Base-by-base conservation (phyloP, 495 filamentous ascomycete species). In the Sabuloglossum arenarium region DNA sequence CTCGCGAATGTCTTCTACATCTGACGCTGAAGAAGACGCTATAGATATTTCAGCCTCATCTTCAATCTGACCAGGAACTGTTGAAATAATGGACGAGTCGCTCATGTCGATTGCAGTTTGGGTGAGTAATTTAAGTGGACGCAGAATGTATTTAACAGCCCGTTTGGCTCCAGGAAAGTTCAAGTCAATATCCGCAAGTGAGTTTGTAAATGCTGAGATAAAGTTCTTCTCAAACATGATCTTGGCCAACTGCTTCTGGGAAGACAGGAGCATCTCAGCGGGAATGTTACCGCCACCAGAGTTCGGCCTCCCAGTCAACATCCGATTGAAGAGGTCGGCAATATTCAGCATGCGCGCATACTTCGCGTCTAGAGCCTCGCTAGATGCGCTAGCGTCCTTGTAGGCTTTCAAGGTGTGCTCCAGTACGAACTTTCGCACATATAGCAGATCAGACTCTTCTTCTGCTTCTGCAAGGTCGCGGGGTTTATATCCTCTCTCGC, bases 201-300 rank as follows among this genome's bases (percentile, higher is more conserved):
- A 94, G n/a, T 78, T 74, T 3, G 90, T 95, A 42, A 99, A 69
- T 5, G 87, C 79, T 25, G 81, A 72, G 54, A 97, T 86, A 66
- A 91, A 97, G 55, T 90, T 86, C 65, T 95, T 97, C 68, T 97
- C 93, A 60, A 94, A 95, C 91, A 99, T 99, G 39, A 95, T 78
- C 62, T 84, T 88, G 19, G 83, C 85, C 58, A 99, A 76, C 59
- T 90, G 85, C 62, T 81, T 78, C 39, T 85, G 78, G 4, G 81
- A 76, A 21, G 65, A 54, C 3, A 65, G 68, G 34, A 71, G 53
- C 10, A 70, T 70, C 11, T 74, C 72, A 30, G 71, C 67, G 29
- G 56, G 61, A 31, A 57, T 60, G 25, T 46, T 63, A 12, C 67
- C 61, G 28, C 64, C 63, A 9, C 68, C 58, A 60, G 75, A 62